These are phyloP conservation scores for Cinchona pubescens DNA, from an alignment of 257 asterid genomes.

Conservation along the genomic window DNA sequence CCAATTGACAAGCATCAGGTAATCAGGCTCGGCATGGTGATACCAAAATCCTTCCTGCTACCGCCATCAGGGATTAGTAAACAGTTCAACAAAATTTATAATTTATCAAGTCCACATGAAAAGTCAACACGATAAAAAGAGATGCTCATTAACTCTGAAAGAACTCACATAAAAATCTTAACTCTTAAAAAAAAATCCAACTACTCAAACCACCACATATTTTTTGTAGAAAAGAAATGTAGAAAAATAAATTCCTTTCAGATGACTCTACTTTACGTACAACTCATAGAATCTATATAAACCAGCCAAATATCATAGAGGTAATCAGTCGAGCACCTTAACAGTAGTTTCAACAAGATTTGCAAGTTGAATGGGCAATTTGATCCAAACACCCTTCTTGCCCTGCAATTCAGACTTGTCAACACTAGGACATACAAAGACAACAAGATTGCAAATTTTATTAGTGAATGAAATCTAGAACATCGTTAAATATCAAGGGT, in stretches of 20 bases:
- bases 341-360: conserved; percentile 60
- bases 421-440: background rate
- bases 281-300: background rate
- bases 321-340: conserved; percentile 36
- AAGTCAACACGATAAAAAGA: background rate
- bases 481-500: background rate
- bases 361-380: conserved; percentile 54
- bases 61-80: conserved; percentile 14
- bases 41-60: conserved; percentile 73
- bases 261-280: background rate
- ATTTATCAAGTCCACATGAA: background rate
- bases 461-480: background rate
- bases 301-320: background rate
- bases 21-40: conserved; percentile 79
- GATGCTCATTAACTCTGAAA: background rate
- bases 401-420: conserved; percentile 43
- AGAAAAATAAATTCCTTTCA: background rate
- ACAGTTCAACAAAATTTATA: conserved; percentile 1
- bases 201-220: background rate
- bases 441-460: background rate
- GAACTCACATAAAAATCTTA: background rate
- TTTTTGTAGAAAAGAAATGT: background rate
- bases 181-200: background rate
- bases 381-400: conserved; percentile 79
- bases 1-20: conserved; percentile 75